Percentiles rank a stretch among this genome's conserved stretches.
phyloP scores from a whole-genome alignment of 2,329 filamentous ascomycete genomes.

The Blastomyces silverae region DNA sequence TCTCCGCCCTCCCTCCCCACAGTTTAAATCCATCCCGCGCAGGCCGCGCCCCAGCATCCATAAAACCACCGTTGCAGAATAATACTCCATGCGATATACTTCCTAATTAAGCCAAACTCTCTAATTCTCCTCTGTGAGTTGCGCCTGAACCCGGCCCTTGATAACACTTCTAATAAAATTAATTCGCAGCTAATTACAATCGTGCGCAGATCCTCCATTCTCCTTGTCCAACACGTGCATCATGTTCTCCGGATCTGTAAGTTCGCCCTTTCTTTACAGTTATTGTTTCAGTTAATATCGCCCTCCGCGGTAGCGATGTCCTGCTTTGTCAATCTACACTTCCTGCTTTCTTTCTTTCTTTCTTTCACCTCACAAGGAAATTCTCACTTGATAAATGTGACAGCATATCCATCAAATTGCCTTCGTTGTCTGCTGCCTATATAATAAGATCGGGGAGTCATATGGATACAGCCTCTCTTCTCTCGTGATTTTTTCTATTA shows the following conservation, averaged over 20 bases:
- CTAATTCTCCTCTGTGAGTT: background rate
- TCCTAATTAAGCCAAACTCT: background rate
- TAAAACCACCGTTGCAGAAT: background rate
- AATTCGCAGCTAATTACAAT: background rate
- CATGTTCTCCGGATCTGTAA: constrained; percentile 36
- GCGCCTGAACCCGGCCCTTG: background rate
- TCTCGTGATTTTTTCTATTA: background rate
- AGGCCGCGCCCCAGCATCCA: background rate
- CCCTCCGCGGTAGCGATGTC: background rate
- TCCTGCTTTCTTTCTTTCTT: background rate
- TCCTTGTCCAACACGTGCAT: constrained; percentile 14
- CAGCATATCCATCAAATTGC: background rate
- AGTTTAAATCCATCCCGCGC: background rate
- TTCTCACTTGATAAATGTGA: background rate
- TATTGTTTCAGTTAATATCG: background rate
- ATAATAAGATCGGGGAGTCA: background rate
- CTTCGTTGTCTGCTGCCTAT: background rate
- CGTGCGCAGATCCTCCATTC: background rate
- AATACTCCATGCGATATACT: background rate
- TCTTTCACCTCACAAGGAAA: background rate
- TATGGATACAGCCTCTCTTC: background rate
- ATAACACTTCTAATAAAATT: background rate
- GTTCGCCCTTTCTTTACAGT: constrained; percentile 16
- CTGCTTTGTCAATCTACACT: constrained; percentile 1
- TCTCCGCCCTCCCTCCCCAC: background rate